Percentiles rank a stretch among this genome's conserved stretches.
These are phyloP conservation scores for Coprinopsis sp. DNA, from an alignment of 768 basidiomycete genomes.

Conservation along the genomic window DNA sequence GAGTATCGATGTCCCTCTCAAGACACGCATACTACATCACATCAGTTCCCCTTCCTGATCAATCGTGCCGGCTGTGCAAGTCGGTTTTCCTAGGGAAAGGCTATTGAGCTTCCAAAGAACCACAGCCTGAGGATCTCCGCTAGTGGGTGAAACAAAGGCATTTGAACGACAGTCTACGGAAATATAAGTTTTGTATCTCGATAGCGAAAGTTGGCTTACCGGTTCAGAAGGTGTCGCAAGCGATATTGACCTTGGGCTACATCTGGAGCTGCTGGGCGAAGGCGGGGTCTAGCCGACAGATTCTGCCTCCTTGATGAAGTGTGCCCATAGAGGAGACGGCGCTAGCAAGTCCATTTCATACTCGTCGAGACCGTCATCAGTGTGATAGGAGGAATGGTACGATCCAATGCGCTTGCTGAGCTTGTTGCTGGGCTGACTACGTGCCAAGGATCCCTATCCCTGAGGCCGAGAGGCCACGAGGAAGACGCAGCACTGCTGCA, in stretches of 20 bases:
- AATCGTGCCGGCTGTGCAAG: slow-evolving; percentile 64
- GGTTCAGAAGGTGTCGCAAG: slow-evolving; percentile 37
- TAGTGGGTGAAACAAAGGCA: slow-evolving; percentile 63
- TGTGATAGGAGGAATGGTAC: slow-evolving; percentile 59
- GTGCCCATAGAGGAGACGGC: neutral
- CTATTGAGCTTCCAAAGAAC: slow-evolving; percentile 2
- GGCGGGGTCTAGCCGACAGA: slow-evolving; percentile 7
- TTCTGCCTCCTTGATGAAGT: neutral
- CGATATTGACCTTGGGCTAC: slow-evolving; percentile 5
- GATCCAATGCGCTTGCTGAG: slow-evolving; percentile 37
- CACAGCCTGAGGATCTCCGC: slow-evolving; percentile 64
- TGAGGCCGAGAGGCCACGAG: slow-evolving; percentile 21
- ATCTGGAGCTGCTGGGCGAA: slow-evolving; percentile 8
- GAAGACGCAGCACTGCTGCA: slow-evolving; percentile 31
- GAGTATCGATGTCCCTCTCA: slow-evolving; percentile 70
- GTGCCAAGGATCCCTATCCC: slow-evolving; percentile 21
- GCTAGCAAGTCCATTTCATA: slow-evolving; percentile 3
- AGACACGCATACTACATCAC: slow-evolving; percentile 81
- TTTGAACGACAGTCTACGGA: slow-evolving; percentile 51
- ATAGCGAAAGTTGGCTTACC: slow-evolving; percentile 32
- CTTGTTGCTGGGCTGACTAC: slow-evolving; percentile 35
- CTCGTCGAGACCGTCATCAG: slow-evolving; percentile 53
- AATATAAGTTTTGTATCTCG: slow-evolving; percentile 1
- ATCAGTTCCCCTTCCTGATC: slow-evolving; percentile 78
- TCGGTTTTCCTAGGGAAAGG: slow-evolving; percentile 61